Evolutionary conservation across 192 early-diverging fungal genomes (phyloP), one percentile per base, ranked within the genome.

Genomic region (Piromyces finnis): DNA sequence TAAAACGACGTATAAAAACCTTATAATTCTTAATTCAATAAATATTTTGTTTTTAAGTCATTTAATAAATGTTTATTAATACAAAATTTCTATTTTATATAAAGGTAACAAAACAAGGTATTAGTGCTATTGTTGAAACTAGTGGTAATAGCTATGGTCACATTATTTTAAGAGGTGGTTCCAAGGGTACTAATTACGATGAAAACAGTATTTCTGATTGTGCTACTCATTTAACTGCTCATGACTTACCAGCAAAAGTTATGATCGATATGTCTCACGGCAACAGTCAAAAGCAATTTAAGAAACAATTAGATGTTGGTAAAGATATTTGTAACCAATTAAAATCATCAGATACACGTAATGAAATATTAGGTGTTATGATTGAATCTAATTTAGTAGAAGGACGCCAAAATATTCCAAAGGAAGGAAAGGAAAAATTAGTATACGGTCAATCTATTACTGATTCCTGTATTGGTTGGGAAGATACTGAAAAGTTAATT

Each of bases 251-350:
- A 81, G 59, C 88, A 28, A 83, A 86, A 6, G 79, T 99, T 79
- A 99, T 99, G 97, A 86, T 98, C 80, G 97, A 99, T 84, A 96
- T 94, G 86, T 95, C 93, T 79, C 97, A 99, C 86, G 97, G 97
- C 30, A 99, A 99, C 89, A 92, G 90, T 81, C 87, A 84, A 80
- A 99, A 99, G 85, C 88, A 95, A 81, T 94, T 93, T 83, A 87
- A 89, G 77, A 89, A 91, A 81, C 97, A 99, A 88, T 87, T 90
- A 51, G 86, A 94, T 78, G 97, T 98, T 27, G 94, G 92, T 22
- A 84, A 88, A 39, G 88, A 85, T 84, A 87, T 95, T 29, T 84
- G 79, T 9, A 17, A 28, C 79, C 78, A 79, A 28, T n/a, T 27
- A n/a, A 28, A 77, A 2, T 39, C 85, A 30, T 18, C 77, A 79